Evolutionary conservation across 208 protist species (phyloP).

Genomic region (Acanthamoeba lenticulata): DNA sequence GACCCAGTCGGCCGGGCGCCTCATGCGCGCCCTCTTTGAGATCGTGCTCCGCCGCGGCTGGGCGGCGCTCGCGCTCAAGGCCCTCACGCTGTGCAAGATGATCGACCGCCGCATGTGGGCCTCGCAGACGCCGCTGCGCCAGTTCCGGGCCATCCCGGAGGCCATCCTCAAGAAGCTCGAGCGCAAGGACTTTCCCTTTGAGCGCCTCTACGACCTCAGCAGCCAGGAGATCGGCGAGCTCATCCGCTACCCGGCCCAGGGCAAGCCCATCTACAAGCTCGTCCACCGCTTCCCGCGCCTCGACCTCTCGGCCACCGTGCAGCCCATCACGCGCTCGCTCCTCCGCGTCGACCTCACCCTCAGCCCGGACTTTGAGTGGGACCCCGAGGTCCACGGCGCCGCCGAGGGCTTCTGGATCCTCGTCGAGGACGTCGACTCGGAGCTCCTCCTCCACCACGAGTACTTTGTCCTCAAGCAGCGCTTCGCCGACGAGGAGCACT

Average conservation of each 20-base stretch:
- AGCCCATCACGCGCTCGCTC: constrained; percentile 97
- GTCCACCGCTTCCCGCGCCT: constrained; percentile 93
- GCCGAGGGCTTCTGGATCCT: constrained; percentile 95
- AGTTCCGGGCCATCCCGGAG: constrained; percentile 64
- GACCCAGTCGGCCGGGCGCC: constrained; percentile 93
- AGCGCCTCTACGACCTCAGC: constrained; percentile 85
- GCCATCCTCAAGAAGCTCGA: constrained; percentile 68
- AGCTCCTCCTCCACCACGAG: constrained; percentile 92
- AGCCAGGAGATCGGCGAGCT: constrained; percentile 81
- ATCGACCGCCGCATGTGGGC: constrained; percentile 95
- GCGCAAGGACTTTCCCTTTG: constrained; percentile 78
- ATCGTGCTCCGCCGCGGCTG: constrained; percentile 92
- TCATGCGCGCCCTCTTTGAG: constrained; percentile 97
- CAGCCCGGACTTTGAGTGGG: constrained; percentile 94
- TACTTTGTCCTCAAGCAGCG: constrained; percentile 83
- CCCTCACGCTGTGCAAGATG: constrained; percentile 79
- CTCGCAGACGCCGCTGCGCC: constrained; percentile 75
- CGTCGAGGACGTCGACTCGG: constrained; percentile 96
- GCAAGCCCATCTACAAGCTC: constrained; percentile 88
- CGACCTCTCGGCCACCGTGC: constrained; percentile 90
- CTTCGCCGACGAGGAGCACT: constrained; percentile 70
- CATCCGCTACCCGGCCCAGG: constrained; percentile 77
- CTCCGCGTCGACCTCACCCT: constrained; percentile 90
- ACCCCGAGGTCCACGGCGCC: constrained; percentile 93
- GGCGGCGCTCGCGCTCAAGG: constrained; percentile 67